These are phyloP conservation scores for Xylaria acuta DNA, from an alignment of 495 filamentous ascomycete genomes.

Conservation along the genomic window DNA sequence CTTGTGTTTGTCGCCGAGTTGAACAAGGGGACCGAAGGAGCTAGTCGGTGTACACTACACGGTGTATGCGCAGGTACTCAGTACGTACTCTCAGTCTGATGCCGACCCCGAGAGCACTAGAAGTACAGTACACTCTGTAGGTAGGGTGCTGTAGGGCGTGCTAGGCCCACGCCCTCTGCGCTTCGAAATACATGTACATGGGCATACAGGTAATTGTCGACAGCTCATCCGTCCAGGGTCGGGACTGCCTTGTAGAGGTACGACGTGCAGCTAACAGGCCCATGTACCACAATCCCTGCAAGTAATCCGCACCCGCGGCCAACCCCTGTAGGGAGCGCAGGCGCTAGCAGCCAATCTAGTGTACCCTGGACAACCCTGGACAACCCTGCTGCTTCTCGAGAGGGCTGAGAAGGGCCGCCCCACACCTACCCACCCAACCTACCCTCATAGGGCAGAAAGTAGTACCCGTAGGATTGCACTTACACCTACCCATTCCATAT, in stretches of 20 bases:
- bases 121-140: neutral
- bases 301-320: conserved; percentile 25
- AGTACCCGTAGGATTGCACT: conserved; percentile 10
- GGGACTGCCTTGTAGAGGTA: conserved; percentile 14
- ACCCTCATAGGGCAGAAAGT: conserved; percentile 29
- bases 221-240: conserved; percentile 4
- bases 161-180: conserved; percentile 7
- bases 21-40: conserved; percentile 1
- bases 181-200: conserved; percentile 1
- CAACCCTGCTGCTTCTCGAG: conserved; percentile 19
- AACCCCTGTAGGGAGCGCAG: conserved; percentile 18
- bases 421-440: conserved; percentile 8
- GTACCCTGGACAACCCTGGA: neutral
- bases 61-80: conserved; percentile 14
- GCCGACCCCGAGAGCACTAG: neutral
- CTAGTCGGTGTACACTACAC: conserved; percentile 17
- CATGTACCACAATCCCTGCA: conserved; percentile 27
- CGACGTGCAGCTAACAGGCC: conserved; percentile 5
- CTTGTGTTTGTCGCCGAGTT: neutral
- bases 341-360: conserved; percentile 21
- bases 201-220: neutral
- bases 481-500: conserved; percentile 17
- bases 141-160: neutral
- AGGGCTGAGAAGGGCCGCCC: conserved; percentile 26
- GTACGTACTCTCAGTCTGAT: neutral